Conservation (phyloP, 2,329 filamentous ascomycete species). For the Tolypocladium sp. region DNA sequence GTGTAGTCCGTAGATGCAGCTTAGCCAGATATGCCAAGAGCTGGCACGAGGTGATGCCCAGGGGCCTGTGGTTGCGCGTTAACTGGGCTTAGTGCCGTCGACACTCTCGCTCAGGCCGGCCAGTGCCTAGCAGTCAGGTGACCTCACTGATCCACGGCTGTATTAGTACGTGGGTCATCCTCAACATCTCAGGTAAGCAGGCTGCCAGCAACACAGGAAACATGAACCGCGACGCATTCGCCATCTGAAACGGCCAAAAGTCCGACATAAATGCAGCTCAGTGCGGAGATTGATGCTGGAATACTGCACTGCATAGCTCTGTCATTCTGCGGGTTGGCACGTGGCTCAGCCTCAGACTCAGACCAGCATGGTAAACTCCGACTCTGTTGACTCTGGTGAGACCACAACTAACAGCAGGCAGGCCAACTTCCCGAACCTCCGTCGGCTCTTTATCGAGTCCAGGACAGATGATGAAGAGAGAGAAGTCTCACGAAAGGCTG, state of each 20-base stretch:
- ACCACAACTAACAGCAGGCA: conserved; percentile 19
- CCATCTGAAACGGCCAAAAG: background rate
- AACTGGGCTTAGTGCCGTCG: background rate
- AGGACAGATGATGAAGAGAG: conserved; percentile 89
- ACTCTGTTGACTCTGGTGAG: background rate
- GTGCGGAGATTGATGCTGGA: background rate
- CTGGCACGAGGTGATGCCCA: background rate
- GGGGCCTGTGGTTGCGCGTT: background rate
- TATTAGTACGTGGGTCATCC: background rate
- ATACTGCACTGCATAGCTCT: background rate
- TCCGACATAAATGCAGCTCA: background rate
- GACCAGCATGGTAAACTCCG: background rate
- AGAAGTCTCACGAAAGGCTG: conserved; percentile 85
- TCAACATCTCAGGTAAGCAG: background rate
- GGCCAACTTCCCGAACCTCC: conserved; percentile 85
- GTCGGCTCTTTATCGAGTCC: conserved; percentile 90
- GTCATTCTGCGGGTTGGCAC: background rate
- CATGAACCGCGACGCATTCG: background rate
- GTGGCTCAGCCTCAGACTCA: background rate
- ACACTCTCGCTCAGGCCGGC: background rate
- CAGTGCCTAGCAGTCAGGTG: background rate
- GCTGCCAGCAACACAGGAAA: background rate
- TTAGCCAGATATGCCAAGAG: background rate
- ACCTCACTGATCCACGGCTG: background rate
- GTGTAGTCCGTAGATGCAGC: background rate